Conservation (phyloP, 805 yeast genomes). For the Candida sphagnicola region DNA sequence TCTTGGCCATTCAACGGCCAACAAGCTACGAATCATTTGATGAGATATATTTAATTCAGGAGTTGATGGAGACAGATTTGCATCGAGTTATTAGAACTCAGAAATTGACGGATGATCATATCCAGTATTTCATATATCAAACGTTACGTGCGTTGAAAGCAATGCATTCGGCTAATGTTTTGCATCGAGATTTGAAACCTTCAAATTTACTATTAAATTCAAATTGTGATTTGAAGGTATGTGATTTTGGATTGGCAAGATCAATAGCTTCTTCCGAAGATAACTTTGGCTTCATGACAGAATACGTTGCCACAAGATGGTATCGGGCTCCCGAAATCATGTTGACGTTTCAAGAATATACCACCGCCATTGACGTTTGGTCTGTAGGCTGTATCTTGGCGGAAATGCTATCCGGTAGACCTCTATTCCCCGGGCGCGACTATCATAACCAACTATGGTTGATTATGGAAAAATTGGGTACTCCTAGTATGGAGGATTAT, state of each 20-base stretch:
- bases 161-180: conserved; percentile 88
- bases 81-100: conserved; percentile 82
- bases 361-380: conserved; percentile 96
- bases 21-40: conserved; percentile 67
- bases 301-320: conserved; percentile 97
- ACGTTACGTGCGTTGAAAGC: conserved; percentile 87
- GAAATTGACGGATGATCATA: conserved; percentile 82
- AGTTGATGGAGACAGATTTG: conserved; percentile 83
- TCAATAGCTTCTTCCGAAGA: conserved; percentile 59
- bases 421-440: conserved; percentile 91
- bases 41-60: conserved; percentile 87
- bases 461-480: conserved; percentile 81
- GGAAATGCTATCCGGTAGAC: conserved; percentile 80
- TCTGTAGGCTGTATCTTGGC: conserved; percentile 95
- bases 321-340: conserved; percentile 97
- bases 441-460: conserved; percentile 86
- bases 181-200: conserved; percentile 92
- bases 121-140: conserved; percentile 91
- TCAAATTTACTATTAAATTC: conserved; percentile 81
- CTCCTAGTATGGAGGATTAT: conserved; percentile 80
- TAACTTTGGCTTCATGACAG: conserved; percentile 84
- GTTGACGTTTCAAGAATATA: conserved; percentile 90
- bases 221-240: conserved; percentile 88
- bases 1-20: conserved; percentile 87
- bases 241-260: conserved; percentile 91